Evolutionary conservation across 2,329 filamentous ascomycete genomes (phyloP).

Genomic region (Biscogniauxia marginata): DNA sequence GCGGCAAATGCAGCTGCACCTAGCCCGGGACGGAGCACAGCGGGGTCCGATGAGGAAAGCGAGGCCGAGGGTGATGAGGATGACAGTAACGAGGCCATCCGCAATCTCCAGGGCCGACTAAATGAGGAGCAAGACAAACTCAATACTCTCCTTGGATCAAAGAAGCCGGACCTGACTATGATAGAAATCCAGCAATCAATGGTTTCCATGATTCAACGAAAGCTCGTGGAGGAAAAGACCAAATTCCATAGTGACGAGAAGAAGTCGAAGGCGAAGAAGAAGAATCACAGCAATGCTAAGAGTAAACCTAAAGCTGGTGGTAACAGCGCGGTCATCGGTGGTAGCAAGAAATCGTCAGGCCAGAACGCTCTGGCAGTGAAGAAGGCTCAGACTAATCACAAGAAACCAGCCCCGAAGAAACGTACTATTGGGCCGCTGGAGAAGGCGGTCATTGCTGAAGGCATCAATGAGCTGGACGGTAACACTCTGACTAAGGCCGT

Average conservation of each 20-base stretch:
- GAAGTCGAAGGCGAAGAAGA: constrained; percentile 87
- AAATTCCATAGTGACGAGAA: constrained; percentile 58
- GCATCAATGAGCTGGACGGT: constrained; percentile 77
- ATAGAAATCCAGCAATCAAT: constrained; percentile 60
- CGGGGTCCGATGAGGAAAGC: constrained; percentile 70
- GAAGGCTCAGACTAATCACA: constrained; percentile 32
- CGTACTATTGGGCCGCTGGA: constrained; percentile 72
- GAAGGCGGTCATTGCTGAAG: constrained; percentile 87
- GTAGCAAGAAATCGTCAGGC: constrained; percentile 41
- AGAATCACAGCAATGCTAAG: constrained; percentile 56
- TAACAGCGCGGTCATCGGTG: constrained; percentile 30
- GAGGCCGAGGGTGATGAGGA: constrained; percentile 56
- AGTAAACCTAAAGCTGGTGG: constrained; percentile 52
- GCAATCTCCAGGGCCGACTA: constrained; percentile 51
- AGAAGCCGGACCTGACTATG: constrained; percentile 50
- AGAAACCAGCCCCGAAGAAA: constrained; percentile 51
- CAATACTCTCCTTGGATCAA: constrained; percentile 50
- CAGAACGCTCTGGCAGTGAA: constrained; percentile 33
- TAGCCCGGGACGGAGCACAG: constrained; percentile 64
- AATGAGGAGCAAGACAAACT: constrained; percentile 58
- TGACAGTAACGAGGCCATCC: constrained; percentile 48
- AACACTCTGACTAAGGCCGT: constrained; percentile 78
- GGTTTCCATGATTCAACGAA: constrained; percentile 64
- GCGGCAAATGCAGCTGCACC: constrained; percentile 56
- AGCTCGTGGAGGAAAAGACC: constrained; percentile 70